Percentiles rank a stretch among this genome's conserved stretches.
These are phyloP conservation scores for Globisporangium splendens DNA, from an alignment of 352 stramenopile species.

Conservation along the genomic window DNA sequence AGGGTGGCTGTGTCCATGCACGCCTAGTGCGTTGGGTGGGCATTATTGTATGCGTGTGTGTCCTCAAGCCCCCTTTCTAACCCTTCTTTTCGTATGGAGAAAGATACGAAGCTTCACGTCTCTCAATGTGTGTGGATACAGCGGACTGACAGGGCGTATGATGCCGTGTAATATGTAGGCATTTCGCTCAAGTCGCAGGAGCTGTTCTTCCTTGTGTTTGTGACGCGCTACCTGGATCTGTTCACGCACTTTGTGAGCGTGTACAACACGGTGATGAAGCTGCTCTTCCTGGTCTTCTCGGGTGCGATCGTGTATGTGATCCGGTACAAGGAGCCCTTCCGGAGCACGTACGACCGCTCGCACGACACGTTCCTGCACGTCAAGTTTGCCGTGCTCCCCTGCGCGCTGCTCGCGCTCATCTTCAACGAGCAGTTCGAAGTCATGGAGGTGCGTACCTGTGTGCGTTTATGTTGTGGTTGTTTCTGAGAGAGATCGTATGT, in stretches of 20 bases:
- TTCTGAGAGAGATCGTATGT: not conserved
- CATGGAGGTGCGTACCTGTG: constrained; percentile 48
- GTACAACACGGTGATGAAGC: constrained; percentile 99
- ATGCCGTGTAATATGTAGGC: constrained; percentile 41
- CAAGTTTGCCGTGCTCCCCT: constrained; percentile 97
- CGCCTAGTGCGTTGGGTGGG: not conserved
- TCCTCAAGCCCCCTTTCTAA: no score
- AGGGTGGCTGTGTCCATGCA: no score
- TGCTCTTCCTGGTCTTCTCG: constrained; percentile 97
- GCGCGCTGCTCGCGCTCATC: constrained; percentile 93
- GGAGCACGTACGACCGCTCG: constrained; percentile 97
- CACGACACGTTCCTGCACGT: constrained; percentile 99
- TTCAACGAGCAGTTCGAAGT: constrained; percentile 93
- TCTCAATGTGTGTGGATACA: not conserved
- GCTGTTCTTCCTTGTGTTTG: constrained; percentile 98
- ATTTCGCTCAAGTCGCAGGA: constrained; percentile 99
- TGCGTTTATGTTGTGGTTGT: not conserved
- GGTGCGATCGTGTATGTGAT: constrained; percentile 99
- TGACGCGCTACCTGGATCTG: constrained; percentile 98
- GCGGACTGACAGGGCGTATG: not conserved
- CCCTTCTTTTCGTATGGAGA: no score
- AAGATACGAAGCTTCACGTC: no score
- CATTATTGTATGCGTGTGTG: not conserved
- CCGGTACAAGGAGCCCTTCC: constrained; percentile 93
- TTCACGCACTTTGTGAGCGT: constrained; percentile 94